Evolutionary conservation across 2,329 filamentous ascomycete species (phyloP).

Genomic region (Teratosphaeria destructans): DNA sequence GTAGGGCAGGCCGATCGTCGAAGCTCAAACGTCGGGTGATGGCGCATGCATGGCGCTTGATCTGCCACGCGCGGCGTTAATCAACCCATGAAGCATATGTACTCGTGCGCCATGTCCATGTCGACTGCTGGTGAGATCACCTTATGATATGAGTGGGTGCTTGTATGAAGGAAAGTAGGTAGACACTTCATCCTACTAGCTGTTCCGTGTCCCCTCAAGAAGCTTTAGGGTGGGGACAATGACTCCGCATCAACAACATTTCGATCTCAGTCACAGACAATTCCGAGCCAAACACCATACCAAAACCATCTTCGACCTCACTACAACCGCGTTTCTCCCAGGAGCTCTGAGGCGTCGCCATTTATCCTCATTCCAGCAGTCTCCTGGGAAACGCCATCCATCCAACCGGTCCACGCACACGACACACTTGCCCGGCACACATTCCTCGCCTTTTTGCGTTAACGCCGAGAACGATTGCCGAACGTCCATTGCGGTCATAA

Average conservation of each 20-base stretch:
- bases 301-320: not conserved
- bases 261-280: not conserved
- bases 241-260: not conserved
- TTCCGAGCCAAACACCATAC: not conserved
- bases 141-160: not conserved
- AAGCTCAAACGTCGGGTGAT: not conserved
- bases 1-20: not conserved
- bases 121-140: not conserved
- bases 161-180: not conserved
- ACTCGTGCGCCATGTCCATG: not conserved
- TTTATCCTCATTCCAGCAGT: not conserved
- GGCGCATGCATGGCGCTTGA: not conserved
- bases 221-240: not conserved
- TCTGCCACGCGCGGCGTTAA: not conserved
- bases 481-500: not conserved
- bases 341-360: not conserved
- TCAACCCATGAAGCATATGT: not conserved
- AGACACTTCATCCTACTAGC: not conserved
- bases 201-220: not conserved
- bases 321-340: not conserved
- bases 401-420: not conserved
- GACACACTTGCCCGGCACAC: not conserved
- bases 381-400: constrained; percentile 15
- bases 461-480: not conserved
- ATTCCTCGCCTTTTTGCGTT: not conserved